Evolutionary conservation across 768 basidiomycete genomes (phyloP), one percentile per base, ranked within the genome.

Genomic region (Auricularia auricula-judae): DNA sequence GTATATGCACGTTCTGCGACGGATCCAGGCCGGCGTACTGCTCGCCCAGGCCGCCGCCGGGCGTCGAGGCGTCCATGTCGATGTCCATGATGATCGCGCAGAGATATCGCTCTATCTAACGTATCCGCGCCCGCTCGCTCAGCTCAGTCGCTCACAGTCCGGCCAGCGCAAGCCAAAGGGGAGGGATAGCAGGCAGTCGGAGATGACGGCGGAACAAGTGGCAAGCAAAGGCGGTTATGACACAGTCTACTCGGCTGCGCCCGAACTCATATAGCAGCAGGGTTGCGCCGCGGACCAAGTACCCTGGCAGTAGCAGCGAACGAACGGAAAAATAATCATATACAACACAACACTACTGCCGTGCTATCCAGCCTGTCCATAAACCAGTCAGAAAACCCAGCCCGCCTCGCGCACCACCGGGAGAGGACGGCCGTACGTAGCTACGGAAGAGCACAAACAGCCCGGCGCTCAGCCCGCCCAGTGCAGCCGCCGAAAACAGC

Each of bases 381-480:
- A 59, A 39, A 56, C 61, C 36, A 14, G 44, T 42, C 61, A 62
- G 44, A 42, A 59, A 39, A 36, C 61, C 61, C 21, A 43, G 12
- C 35, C 12, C 16, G 12, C 39, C 36, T 16, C 39, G n/a, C 61
- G 61, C 34, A 61, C 16, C 34, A 16, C 34, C 60, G 60, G 60
- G 53, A 29, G 29, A 29, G n/a, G n/a, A 35, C 21, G 88, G 86
- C 63, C 84, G 78, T 72, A 84, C 67, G 69, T 89, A 73, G 70
- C 83, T 86, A 76, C 91, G 84, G 74, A 86, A 85, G 62, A 86
- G 72, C 78, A 91, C 79, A 66, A 91, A 75, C 71, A 89, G 68
- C 35, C 84, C 87, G n/a, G 87, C 88, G 39, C 87, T 84, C 67
- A 84, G 78, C 42, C 89, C 88, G 33, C 89, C 90, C 42, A 92